phyloP scores from a whole-genome alignment of 2,329 filamentous ascomycete genomes.

The Tolypocladium nubicola region DNA sequence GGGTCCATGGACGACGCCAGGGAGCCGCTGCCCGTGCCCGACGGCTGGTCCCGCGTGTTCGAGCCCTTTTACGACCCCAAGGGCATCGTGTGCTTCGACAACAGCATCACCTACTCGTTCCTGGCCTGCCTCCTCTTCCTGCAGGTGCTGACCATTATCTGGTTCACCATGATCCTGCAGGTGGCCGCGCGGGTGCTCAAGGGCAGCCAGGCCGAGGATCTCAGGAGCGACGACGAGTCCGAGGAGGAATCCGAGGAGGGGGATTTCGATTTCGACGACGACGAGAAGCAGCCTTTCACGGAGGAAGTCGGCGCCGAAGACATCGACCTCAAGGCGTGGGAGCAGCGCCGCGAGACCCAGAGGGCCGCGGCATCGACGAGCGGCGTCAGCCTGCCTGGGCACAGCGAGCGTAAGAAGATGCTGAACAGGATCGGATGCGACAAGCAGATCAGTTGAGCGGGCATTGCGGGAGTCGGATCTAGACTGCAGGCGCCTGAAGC shows the following conservation, averaged over 20 bases:
- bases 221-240: conserved; percentile 75
- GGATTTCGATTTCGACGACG: neutral
- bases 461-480: neutral
- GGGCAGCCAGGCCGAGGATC: conserved; percentile 72
- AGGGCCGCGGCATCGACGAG: conserved; percentile 36
- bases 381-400: conserved; percentile 56
- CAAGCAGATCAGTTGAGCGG: conserved; percentile 37
- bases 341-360: conserved; percentile 41
- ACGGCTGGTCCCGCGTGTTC: conserved; percentile 51
- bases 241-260: conserved; percentile 28
- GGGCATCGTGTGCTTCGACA: conserved; percentile 71
- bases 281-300: neutral
- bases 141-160: conserved; percentile 71
- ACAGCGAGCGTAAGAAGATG: conserved; percentile 68
- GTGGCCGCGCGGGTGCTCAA: conserved; percentile 71
- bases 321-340: conserved; percentile 30
- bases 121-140: conserved; percentile 64
- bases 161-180: conserved; percentile 81
- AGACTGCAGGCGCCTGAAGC: neutral
- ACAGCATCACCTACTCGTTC: conserved; percentile 67
- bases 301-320: neutral
- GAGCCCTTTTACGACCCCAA: conserved; percentile 63
- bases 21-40: conserved; percentile 38
- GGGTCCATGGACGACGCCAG: conserved; percentile 43
- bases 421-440: conserved; percentile 74